Percentiles rank a stretch among this genome's conserved stretches.
Evolutionary conservation across 208 protist species (phyloP).

Genomic region (Willaertia magna): DNA sequence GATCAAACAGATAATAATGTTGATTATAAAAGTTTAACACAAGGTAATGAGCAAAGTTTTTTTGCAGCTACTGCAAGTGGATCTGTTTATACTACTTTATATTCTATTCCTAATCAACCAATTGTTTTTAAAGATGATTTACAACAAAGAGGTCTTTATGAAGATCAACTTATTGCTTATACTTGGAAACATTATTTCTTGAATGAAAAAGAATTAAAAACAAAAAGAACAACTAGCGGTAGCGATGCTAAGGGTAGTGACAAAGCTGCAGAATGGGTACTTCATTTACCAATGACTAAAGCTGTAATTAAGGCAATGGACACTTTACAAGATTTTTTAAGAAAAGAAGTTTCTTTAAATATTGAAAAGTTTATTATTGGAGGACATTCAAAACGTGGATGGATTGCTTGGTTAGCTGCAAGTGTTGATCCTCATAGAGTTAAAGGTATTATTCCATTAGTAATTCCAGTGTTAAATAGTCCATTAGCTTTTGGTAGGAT

Average conservation of each 20-base stretch:
- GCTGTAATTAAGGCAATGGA: slow-evolving; percentile 41
- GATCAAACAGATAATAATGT: no score
- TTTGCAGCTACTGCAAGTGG: neutral
- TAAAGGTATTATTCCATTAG: neutral
- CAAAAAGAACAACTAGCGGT: no score
- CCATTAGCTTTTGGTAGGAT: neutral
- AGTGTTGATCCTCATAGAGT: neutral
- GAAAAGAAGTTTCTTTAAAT: neutral
- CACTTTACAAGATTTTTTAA: slow-evolving; percentile 33
- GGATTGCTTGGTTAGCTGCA: no score
- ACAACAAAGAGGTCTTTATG: neutral
- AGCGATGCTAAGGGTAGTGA: no score
- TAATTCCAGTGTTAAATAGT: neutral
- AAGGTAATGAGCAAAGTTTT: no score
- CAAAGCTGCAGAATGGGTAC: slow-evolving; percentile 34
- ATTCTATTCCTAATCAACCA: slow-evolving; percentile 32
- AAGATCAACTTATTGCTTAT: neutral
- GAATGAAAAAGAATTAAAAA: slow-evolving; percentile 32
- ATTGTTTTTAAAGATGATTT: neutral
- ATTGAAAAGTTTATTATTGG: slow-evolving; percentile 33
- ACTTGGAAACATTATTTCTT: slow-evolving; percentile 30
- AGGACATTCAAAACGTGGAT: slow-evolving; percentile 7
- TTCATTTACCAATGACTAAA: slow-evolving; percentile 45
- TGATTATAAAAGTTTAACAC: no score
- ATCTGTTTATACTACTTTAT: slow-evolving; percentile 17